Conservation (phyloP, 331 rosid species). For the Cydonia oblonga region DNA sequence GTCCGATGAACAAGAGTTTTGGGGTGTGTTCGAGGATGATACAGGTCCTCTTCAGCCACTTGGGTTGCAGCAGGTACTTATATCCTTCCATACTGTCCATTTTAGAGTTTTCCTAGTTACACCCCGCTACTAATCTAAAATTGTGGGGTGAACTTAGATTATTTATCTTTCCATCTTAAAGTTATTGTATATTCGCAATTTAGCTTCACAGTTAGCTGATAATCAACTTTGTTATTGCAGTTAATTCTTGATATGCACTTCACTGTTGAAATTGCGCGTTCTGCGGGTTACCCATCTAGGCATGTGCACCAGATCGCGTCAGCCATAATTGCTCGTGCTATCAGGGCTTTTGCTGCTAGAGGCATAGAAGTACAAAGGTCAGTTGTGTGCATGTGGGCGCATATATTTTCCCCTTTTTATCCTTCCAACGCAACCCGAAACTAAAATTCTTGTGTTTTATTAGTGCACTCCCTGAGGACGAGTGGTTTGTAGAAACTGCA, state of each 20-base stretch:
- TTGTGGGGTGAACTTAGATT: no score
- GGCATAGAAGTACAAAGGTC: constrained; percentile 81
- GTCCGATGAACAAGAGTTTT: constrained; percentile 92
- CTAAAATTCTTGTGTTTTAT: constrained; percentile 10
- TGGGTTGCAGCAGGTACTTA: constrained; percentile 81
- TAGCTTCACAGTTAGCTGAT: neutral
- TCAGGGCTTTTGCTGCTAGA: constrained; percentile 75
- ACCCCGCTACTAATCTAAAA: no score
- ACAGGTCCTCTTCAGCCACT: constrained; percentile 58
- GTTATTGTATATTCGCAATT: no score
- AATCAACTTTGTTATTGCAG: constrained; percentile 23
- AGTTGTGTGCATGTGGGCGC: neutral
- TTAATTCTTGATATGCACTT: constrained; percentile 97
- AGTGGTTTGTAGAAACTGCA: constrained; percentile 91
- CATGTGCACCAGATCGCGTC: constrained; percentile 86
- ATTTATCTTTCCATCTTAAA: no score
- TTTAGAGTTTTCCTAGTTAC: no score
- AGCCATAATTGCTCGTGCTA: constrained; percentile 82
- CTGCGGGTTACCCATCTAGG: constrained; percentile 78
- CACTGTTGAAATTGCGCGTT: constrained; percentile 90
- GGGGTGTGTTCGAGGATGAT: constrained; percentile 74
- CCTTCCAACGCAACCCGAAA: neutral
- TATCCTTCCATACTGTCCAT: neutral
- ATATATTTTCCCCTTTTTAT: neutral
- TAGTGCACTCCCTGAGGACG: constrained; percentile 89